Evolutionary conservation across 441 rosid genomes (phyloP).

Genomic region (Iberis amara): DNA sequence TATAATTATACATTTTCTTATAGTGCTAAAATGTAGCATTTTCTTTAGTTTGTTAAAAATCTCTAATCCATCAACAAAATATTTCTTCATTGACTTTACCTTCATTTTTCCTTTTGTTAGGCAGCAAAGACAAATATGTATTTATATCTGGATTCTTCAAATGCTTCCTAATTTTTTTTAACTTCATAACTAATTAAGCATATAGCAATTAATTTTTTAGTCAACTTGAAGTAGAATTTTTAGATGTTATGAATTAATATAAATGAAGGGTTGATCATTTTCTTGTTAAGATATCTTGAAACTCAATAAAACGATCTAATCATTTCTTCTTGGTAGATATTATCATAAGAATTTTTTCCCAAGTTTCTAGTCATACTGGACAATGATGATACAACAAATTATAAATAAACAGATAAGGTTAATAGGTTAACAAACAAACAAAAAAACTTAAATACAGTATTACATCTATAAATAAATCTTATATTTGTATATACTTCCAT

Average conservation of each 20-base stretch:
- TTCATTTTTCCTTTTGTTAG: no score
- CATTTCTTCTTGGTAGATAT: slow-evolving; percentile 26
- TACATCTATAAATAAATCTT: no score
- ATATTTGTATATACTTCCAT: no score
- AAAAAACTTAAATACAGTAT: no score
- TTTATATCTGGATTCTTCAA: neutral
- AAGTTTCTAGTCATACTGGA: slow-evolving; percentile 27
- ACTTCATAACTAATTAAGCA: slow-evolving; percentile 2
- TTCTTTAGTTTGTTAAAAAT: no score
- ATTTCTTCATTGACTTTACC: no score
- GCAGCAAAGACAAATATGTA: neutral
- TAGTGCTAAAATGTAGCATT: no score
- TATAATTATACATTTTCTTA: no score
- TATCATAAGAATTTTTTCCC: slow-evolving; percentile 26
- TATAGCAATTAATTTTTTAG: neutral
- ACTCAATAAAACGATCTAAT: slow-evolving; percentile 15
- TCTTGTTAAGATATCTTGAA: slow-evolving; percentile 21
- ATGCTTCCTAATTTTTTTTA: neutral
- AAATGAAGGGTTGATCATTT: slow-evolving; percentile 17
- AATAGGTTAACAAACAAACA: no score
- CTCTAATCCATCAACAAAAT: no score
- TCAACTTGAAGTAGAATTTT: neutral
- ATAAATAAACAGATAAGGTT: no score
- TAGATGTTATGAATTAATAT: neutral
- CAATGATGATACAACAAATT: slow-evolving; percentile 18